Conservation (phyloP, 2,329 filamentous ascomycete genomes). For the Malbranchea cinnamomea region DNA sequence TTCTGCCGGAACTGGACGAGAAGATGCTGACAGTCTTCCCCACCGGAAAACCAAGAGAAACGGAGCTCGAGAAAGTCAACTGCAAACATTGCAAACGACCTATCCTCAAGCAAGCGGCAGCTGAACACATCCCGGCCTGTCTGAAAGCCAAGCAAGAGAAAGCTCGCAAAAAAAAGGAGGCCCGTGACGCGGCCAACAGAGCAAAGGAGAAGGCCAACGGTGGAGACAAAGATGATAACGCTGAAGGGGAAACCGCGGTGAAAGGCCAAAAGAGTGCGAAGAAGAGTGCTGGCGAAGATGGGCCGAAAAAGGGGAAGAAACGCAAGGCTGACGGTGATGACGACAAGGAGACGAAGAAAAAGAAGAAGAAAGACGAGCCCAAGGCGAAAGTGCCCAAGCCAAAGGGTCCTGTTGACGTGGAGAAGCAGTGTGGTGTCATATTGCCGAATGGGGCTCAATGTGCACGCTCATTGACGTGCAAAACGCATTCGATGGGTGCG, state of each 20-base stretch:
- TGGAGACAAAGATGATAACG: slow-evolving; percentile 30
- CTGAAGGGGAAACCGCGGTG: slow-evolving; percentile 26
- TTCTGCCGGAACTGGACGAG: slow-evolving; percentile 51
- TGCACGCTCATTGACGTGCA: slow-evolving; percentile 79
- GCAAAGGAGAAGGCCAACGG: slow-evolving; percentile 36
- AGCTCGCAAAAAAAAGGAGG: slow-evolving; percentile 61
- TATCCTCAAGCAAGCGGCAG: slow-evolving; percentile 58
- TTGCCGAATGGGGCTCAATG: slow-evolving; percentile 76
- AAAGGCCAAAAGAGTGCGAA: slow-evolving; percentile 50
- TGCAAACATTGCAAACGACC: slow-evolving; percentile 95
- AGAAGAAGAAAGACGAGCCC: slow-evolving; percentile 90
- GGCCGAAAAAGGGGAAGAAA: slow-evolving; percentile 55
- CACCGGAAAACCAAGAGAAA: slow-evolving; percentile 67
- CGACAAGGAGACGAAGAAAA: slow-evolving; percentile 69
- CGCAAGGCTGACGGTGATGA: slow-evolving; percentile 56
- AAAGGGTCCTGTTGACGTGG: slow-evolving; percentile 86
- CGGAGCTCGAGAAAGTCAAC: slow-evolving; percentile 60
- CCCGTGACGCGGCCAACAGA: slow-evolving; percentile 53
- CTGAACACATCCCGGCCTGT: slow-evolving; percentile 69
- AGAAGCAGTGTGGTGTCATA: slow-evolving; percentile 80
- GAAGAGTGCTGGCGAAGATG: slow-evolving; percentile 46
- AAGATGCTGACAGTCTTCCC: slow-evolving; percentile 63
- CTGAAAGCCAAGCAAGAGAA: slow-evolving; percentile 73
- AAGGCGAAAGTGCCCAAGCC: slow-evolving; percentile 72
- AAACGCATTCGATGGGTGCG: slow-evolving; percentile 88